Conservation (phyloP, 495 filamentous ascomycete species). For the Penicillium argentinense region DNA sequence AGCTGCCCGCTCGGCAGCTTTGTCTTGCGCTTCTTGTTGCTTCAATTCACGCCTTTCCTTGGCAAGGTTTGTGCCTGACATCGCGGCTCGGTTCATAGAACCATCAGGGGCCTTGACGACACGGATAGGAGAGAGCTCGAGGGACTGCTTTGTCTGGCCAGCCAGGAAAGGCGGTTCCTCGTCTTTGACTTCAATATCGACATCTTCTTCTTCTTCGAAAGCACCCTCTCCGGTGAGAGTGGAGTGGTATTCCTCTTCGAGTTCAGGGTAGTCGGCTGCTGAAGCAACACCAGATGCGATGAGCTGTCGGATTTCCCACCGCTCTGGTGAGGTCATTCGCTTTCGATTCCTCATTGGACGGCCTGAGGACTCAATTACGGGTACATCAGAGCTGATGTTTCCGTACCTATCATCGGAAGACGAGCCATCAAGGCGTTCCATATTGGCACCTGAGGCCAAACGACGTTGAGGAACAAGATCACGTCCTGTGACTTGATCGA, state of each 20-base stretch:
- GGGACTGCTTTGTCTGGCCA: conserved; percentile 92
- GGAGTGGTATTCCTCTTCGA: conserved; percentile 91
- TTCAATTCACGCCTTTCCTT: conserved; percentile 87
- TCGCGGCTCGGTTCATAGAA: conserved; percentile 90
- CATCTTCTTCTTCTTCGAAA: conserved; percentile 93
- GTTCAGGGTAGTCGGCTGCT: conserved; percentile 87
- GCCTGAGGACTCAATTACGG: conserved; percentile 65
- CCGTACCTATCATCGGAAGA: conserved; percentile 55
- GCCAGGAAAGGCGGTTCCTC: conserved; percentile 96
- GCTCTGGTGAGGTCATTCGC: conserved; percentile 90
- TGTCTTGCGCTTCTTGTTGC: conserved; percentile 84
- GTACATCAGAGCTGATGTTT: conserved; percentile 55
- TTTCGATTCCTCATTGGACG: conserved; percentile 67
- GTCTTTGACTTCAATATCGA: conserved; percentile 94
- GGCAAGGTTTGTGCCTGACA: conserved; percentile 86
- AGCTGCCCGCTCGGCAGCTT: conserved; percentile 72
- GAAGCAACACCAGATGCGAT: conserved; percentile 93
- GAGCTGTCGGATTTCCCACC: conserved; percentile 96
- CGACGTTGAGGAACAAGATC: conserved; percentile 80
- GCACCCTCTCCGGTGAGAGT: conserved; percentile 81
- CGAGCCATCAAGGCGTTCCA: conserved; percentile 69
- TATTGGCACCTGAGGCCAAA: conserved; percentile 89
- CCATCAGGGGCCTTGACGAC: conserved; percentile 98
- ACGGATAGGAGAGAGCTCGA: conserved; percentile 91
- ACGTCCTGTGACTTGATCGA: conserved; percentile 85